Evolutionary conservation across 2,329 filamentous ascomycete species (phyloP), one percentile per base, ranked within the genome.

Genomic region (Penicillium olsonii): DNA sequence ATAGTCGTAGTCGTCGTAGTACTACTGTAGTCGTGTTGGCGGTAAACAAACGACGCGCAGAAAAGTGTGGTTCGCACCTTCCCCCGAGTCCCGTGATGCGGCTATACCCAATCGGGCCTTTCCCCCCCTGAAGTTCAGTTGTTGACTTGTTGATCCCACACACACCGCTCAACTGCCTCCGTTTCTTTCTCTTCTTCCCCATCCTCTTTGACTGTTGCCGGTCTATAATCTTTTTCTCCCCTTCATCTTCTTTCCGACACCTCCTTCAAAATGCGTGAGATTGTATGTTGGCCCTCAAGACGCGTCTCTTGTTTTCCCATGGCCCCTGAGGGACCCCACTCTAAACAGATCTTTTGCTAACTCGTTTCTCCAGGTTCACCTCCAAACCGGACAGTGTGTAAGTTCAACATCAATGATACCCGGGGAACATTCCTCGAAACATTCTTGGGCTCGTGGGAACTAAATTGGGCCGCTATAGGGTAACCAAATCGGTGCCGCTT

Each of bases 401-500:
- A 80, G 86, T 84, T 55, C 50, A 42, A 58, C 37, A 27, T 38
- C 42, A 38, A 51, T n/a, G 22, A 37, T 29, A 24, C 22, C 18
- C 40, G 31, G 17, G 45, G 35, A 46, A 39, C 47, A 43, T 46
- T 40, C 31, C 41, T 42, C 31, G 34, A 33, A 40, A 29, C 39
- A 18, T 31, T 50, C 20, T 54, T 49, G 33, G 42, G 41, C 49
- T 37, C 35, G 31, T 55, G 42, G n/a, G 51, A 40, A 59, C 61
- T 68, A 59, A 66, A 61, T 54, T 45, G 53, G 54, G 48, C 64
- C 54, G 48, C 42, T 43, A 66, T 69, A 96, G 92, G 94, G 94
- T 85, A 99, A 99, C 88, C 94, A 99, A 90, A 96, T 97, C 68
- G 94, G 94, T 92, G 94, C 94, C 83, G 94, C 94, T 80, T 99